These are phyloP conservation scores for Iris macrosiphon DNA, from an alignment of 106 monocot genomes.

Conservation along the genomic window DNA sequence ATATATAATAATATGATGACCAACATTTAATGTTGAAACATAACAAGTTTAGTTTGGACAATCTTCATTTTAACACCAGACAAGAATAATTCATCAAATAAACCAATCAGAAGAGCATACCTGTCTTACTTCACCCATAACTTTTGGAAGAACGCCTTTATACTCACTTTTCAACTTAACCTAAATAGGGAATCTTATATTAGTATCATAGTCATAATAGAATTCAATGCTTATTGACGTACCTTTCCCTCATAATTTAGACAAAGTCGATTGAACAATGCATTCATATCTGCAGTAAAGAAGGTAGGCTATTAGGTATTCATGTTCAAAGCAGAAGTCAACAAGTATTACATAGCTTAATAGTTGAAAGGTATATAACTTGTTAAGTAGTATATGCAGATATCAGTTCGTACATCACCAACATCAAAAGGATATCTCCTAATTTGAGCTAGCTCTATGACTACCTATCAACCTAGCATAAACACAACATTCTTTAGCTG, in stretches of 20 bases:
- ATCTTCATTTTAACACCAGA: not conserved
- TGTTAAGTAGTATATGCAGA: no score
- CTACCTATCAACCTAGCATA: no score
- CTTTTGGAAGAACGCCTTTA: constrained; percentile 85
- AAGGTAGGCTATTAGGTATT: constrained; percentile 1
- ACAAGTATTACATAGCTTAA: not conserved
- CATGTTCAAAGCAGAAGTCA: not conserved
- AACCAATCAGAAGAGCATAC: constrained; percentile 14
- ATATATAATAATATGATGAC: no score
- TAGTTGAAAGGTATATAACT: no score
- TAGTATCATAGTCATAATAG: not conserved
- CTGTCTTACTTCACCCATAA: constrained; percentile 68
- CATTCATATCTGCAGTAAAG: constrained; percentile 75
- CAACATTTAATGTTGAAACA: no score
- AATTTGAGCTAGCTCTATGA: no score
- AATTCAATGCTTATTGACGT: constrained; percentile 2
- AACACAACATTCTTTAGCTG: no score
- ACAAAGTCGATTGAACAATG: constrained; percentile 67
- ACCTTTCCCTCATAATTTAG: constrained; percentile 92
- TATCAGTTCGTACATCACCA: no score
- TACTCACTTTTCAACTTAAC: constrained; percentile 55
- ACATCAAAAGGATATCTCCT: no score
- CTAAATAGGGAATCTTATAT: constrained; percentile 27
- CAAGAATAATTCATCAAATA: not conserved
- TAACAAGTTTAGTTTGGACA: not conserved